phyloP scores from a whole-genome alignment of 1,139 yeast genomes.

The Diutina catenulata region DNA sequence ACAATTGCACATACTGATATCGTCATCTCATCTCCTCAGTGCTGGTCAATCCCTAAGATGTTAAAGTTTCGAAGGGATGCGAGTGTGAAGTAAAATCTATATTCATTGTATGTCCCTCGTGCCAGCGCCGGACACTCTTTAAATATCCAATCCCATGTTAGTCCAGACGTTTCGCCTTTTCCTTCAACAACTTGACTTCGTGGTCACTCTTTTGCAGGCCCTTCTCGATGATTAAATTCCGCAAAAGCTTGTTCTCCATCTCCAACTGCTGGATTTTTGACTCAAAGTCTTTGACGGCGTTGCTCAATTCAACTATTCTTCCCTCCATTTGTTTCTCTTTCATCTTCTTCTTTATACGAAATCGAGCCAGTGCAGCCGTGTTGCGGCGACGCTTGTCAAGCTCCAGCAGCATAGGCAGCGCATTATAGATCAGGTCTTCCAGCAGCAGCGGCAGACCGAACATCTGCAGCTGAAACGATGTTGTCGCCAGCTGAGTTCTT shows the following conservation, averaged over 20 bases:
- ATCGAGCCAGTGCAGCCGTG: constrained; percentile 74
- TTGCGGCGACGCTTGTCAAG: constrained; percentile 58
- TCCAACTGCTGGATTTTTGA: constrained; percentile 35
- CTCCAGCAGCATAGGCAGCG: constrained; percentile 2
- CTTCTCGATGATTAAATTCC: constrained; percentile 64
- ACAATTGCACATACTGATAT: too few relatives aligned
- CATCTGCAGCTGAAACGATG: too few relatives aligned
- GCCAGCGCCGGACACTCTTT: too few relatives aligned
- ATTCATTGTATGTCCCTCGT: too few relatives aligned
- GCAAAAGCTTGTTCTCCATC: constrained; percentile 48
- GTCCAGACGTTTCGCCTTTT: constrained; percentile 9
- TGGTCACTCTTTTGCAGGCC: constrained; percentile 32
- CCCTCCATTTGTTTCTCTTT: constrained; percentile 80
- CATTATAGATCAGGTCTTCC: neutral
- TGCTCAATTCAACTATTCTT: constrained; percentile 49
- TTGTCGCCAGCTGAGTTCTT: too few relatives aligned
- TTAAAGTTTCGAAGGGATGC: too few relatives aligned
- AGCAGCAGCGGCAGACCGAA: constrained; percentile 4
- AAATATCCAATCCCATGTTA: neutral
- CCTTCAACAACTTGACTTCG: constrained; percentile 26
- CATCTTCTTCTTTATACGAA: constrained; percentile 69
- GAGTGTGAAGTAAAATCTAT: too few relatives aligned
- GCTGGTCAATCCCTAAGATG: too few relatives aligned
- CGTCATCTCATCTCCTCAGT: too few relatives aligned
- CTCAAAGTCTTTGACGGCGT: constrained; percentile 49